Conservation (phyloP, 805 yeast species). For the Ogataea sp. region DNA sequence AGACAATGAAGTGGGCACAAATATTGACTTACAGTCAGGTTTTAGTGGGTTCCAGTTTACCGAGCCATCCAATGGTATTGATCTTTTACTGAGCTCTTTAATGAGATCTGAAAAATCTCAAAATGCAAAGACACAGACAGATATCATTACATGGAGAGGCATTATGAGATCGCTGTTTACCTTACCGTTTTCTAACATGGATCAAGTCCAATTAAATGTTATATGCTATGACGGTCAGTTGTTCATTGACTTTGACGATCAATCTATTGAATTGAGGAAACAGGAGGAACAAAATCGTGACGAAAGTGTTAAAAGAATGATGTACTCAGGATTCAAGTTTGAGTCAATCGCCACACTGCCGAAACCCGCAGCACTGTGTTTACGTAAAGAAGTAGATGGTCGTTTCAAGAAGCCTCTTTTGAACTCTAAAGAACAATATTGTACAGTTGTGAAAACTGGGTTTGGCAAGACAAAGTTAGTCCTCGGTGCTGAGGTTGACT, state of each 20-base stretch:
- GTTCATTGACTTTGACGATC: slow-evolving; percentile 39
- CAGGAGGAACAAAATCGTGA: too few species aligned
- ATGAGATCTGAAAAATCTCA: slow-evolving; percentile 42
- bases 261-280: slow-evolving; percentile 30
- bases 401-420: slow-evolving; percentile 48
- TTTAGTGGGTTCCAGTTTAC: slow-evolving; percentile 46
- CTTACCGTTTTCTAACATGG: slow-evolving; percentile 51
- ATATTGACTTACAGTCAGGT: slow-evolving; percentile 60
- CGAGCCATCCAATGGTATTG: slow-evolving; percentile 52
- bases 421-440: slow-evolving; percentile 68
- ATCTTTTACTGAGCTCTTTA: slow-evolving; percentile 50
- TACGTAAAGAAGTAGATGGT: slow-evolving; percentile 61
- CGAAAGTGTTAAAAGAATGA: slow-evolving; percentile 27
- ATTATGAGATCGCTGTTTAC: slow-evolving; percentile 66
- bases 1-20: slow-evolving; percentile 49
- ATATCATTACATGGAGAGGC: slow-evolving; percentile 81
- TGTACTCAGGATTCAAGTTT: slow-evolving; percentile 76
- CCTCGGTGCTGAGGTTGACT: slow-evolving; percentile 88
- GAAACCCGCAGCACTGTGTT: slow-evolving; percentile 63
- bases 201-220: slow-evolving; percentile 53
- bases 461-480: slow-evolving; percentile 63
- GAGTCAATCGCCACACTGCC: slow-evolving; percentile 70
- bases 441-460: slow-evolving; percentile 77
- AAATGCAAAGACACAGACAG: slow-evolving; percentile 40
- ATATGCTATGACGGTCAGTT: slow-evolving; percentile 70